Base-by-base conservation (phyloP, 768 basidiomycete genomes). In the Tricholoma sp. region DNA sequence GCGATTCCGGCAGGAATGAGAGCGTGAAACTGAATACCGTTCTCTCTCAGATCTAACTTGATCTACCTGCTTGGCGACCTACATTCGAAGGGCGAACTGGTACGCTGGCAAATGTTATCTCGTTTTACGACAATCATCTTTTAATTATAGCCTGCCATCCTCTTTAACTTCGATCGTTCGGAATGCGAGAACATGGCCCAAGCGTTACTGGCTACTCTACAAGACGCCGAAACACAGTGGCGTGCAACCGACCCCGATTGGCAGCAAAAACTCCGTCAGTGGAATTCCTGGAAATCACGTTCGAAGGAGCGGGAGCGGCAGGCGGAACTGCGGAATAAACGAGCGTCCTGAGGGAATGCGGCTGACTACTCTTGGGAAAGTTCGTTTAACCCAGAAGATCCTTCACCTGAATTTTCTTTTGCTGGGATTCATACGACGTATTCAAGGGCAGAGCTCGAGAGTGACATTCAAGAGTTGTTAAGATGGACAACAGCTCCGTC, bases 161-260 rank as follows among this genome's bases (percentile, higher is more conserved):
- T 89, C 19, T 89, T 89, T 72, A 79, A 74, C 54, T 86, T 89
- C 62, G 83, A 87, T 60, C 79, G 87, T 18, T 66, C 71, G 2
- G 72, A 74, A 18, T 88, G 86, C 65, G 85, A 87, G 64, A 60
- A 68, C n/a, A 76, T 86, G 72, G 82, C 76, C 0, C 35, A 64
- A 19, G 56, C 58, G 11, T 66, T 89, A 21, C 18, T 72, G 1
- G 14, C 56, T 1, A 64, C 57, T 0, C 73, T 88, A 12, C 60
- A 72, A 54, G 46, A 24, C 0, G 74, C 79, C 5, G 87, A 89
- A 66, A 43, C 58, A 19, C 45, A 67, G 27, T 89, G 85, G 85
- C 75, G 80, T 0, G 56, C 61, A 4, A 67, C 62, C 2, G 80
- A 70, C 57, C 68, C 74, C 0, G 74, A 74, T 50, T 86, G 84